Base-by-base conservation (phyloP, 352 stramenopile genomes). In the Globisporangium paddicum region DNA sequence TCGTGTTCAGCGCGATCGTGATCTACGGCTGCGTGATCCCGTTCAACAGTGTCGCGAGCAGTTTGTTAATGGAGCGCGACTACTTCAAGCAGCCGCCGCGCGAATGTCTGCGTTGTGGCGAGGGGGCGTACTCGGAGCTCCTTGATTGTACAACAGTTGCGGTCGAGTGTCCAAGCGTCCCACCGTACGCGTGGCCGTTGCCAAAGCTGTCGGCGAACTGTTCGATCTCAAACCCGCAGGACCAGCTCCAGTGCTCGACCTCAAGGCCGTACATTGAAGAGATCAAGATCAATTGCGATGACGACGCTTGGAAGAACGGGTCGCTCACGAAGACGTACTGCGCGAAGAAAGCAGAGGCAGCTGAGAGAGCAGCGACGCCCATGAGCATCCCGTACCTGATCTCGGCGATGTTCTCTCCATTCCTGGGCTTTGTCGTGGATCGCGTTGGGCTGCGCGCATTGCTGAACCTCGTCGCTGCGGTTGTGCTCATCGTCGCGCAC, bases 301-400 rank as follows among this genome's bases (percentile, higher is more conserved):
- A 90, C 38, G 67, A 83, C 0, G 78, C 74, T 4, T 93, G 84
- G 84, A 87, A 84, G 48, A 57, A 79, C 44, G 84, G 82, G 0
- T 75, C 76, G 7, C 66, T 85, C 26, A 89, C 80, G 2, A 60
- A 67, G 18, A 68, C 51, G 25, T 92, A 89, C 58, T 94, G 82
- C 60, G 58, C 47, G 28, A 79, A 86, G 44, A 88, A 92, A 52
- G 63, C 63, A 3, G 67, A 79, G 7, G 89, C 87, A 18, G 81
- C 80, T 4, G 55, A 78, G 42, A 81, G 80, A 32, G 86, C 83
- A 3, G 86, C 83, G n/a, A 90, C 73, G 16, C 77, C 93, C 10
- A 98, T 98, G 89, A 93, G 78, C 14, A 90, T 98, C 46, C 94
- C 93, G 35, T 98, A 97, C 68, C 81, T 96, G 30, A 96, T 97